Base-by-base conservation (phyloP, 2,329 filamentous ascomycete genomes). In the Nemania sp. region DNA sequence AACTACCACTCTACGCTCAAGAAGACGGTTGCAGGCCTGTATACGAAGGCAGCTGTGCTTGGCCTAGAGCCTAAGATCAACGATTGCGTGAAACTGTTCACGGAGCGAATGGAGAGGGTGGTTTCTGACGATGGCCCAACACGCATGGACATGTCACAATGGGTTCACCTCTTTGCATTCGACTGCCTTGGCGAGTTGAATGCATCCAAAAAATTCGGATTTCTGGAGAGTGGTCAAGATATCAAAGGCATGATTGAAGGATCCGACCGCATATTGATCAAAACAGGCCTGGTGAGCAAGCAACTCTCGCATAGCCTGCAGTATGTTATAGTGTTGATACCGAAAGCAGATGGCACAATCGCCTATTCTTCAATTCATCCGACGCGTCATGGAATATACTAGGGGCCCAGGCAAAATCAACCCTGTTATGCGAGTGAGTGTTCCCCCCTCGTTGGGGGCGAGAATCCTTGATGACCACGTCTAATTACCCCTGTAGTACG, bases 31-130 rank as follows among this genome's bases (percentile, higher is more conserved):
- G 60, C 51, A 11, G 52, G 24, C 20, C 53, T 63, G 5, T 67
- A 60, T 22, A 63, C 55, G 5, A 67, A 63, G 24, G 29, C 54
- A n/a, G 45, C 60, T 18, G 49, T 64, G 10, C 47, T 61, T 20
- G 57, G 32, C 7, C 57, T 67, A 10, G 67, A 67, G 41, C 67
- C 57, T 3, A 57, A 64, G 2, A 60, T 67, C 3, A 49, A 67
- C 18, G 59, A 38, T 32, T 69, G 63, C 24, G 45, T 67, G n/a
- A 27, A 18, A 3, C 27, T 62, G 7, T 62, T 63, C 27, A 38
- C 43, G 5, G 18, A 27, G 24, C 29, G 29, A n/a, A 58, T 58
- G 6, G 24, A 20, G 24, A 15, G 3, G n/a, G 13, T 13, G 41
- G 20, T 47, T 22, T 22, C 38, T 2, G n/a, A 29, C 8, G 26